These are phyloP conservation scores for Dictyostelium citrinum DNA, from an alignment of 78 protist species.

Conservation along the genomic window DNA sequence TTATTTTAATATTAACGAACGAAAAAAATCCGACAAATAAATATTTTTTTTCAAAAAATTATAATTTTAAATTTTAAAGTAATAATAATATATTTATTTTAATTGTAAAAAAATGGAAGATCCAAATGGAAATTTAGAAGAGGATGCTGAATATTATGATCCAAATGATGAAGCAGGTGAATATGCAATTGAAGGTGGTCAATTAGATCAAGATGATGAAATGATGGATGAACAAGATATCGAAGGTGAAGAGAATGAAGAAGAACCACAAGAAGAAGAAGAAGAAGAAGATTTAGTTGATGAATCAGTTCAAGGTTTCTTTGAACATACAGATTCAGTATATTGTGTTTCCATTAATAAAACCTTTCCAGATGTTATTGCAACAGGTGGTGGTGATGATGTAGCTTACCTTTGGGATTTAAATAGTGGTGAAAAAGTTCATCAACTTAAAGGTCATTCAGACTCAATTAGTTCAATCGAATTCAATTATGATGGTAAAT, in stretches of 20 bases:
- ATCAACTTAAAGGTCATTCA: slow-evolving; percentile 72
- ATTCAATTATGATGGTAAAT: slow-evolving; percentile 78
- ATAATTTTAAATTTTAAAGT: too few relatives aligned
- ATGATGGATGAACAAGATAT: slow-evolving; percentile 1
- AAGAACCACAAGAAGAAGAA: not conserved
- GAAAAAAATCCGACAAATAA: not conserved
- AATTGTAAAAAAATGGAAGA: not conserved
- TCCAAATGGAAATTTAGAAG: not conserved
- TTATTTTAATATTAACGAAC: not conserved
- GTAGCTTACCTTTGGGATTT: slow-evolving; percentile 70
- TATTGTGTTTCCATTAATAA: slow-evolving; percentile 30
- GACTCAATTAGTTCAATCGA: slow-evolving; percentile 60
- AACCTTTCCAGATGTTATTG: not conserved
- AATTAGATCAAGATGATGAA: slow-evolving; percentile 25
- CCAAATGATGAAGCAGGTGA: slow-evolving; percentile 13
- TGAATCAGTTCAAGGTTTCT: slow-evolving; percentile 75
- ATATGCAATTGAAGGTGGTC: slow-evolving; percentile 1
- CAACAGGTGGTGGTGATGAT: slow-evolving; percentile 84
- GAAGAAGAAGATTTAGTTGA: slow-evolving; percentile 63
- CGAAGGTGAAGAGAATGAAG: not conserved
- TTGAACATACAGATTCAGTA: slow-evolving; percentile 78
- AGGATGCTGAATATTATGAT: not conserved
- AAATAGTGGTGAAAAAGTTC: slow-evolving; percentile 32
- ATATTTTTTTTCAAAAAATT: not conserved
- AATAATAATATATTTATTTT: not conserved